Evolutionary conservation across 1,284 basidiomycete genomes (phyloP), one percentile per base, ranked within the genome.

Genomic region (Laetiporus sulphureus): DNA sequence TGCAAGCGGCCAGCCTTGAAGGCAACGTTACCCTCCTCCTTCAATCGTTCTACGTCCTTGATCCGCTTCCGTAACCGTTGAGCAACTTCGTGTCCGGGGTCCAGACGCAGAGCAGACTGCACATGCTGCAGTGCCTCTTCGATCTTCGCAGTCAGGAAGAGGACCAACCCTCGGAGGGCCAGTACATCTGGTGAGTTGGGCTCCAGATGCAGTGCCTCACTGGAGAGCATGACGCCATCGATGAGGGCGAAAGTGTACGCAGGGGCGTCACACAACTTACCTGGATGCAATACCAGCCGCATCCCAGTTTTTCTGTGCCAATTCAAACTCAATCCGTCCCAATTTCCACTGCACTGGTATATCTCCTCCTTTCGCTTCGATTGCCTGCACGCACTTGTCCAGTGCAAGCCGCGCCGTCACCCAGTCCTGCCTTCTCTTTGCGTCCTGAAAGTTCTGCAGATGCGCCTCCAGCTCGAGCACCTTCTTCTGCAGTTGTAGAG

Each of bases 21-120:
- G 1, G 77, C 72, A 0, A 61, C 57, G 54, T 94, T 94, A 0
- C 91, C 91, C 49, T 89, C 86, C 47, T 92, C 89, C 57, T 94
- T 94, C 36, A 86, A 62, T 39, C 77, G 66, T 50, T 94, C 89
- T 10, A 94, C 77, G 35, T 84, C 82, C 54, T 83, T 84, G 18
- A 86, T 73, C 13, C 87, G 78, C 57, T 81, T 85, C 40, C 91
- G 71, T 39, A 92, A 63, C 45, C 71, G 74, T 53, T 81, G 74
- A 0, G 90, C 90, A 7, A 69, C 68, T 37, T 74, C 75, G 53
- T 86, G 77, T 24, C 85, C 86, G 0, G 91, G 91, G 58, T 94
- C 91, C 33, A 82, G 68, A 18, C 85, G 76, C 11, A 94, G 70
- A 1, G 91, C 89, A 12, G 77, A 79, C 47, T 77, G 71, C 29